Evolutionary conservation across 2,329 filamentous ascomycete species (phyloP), one percentile per base, ranked within the genome.

Genomic region (Talaromyces atroroseus): DNA sequence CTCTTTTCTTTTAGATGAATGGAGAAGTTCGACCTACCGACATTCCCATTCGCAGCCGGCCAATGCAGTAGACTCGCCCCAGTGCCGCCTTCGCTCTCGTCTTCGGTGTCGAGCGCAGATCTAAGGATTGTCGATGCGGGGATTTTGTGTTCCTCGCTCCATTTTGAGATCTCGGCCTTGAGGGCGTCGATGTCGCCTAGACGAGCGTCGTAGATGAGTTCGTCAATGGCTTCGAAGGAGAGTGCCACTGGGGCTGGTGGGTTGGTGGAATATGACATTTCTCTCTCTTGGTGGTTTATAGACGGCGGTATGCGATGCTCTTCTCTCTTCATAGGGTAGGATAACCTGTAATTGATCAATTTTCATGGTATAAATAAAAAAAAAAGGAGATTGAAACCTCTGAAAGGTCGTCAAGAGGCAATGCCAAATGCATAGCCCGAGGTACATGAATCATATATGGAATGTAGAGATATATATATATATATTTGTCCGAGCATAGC

Each of bases 31-130:
- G 12, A 71, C 77, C 65, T 80, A 92, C 90, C 88, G 59, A 83
- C 67, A 68, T 96, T 87, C 1, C 92, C 92, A 69, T 99, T 99
- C 24, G 90, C 94, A 23, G 90, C 86, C 7, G 92, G 90, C 83
- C 95, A 96, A 74, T 99, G 94, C 67, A 97, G 73, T 48, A 84
- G 65, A 58, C 73, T 75, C 5, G 69, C 71, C 0, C 74, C 73
- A 2, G 74, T 74, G 8, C 75, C 75, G 6, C 74, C 78, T 53
- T 87, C 88, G 61, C 91, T 95, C 56, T 89, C 88, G 61, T 86
- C 89, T 63, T 86, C 82, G 44, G 84, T 80, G 68, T 96, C 91
- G 62, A 85, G 83, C 23, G 88, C 88, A 14, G 83, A 82, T 50
- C 80, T 72, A 48, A 96, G 72, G 58, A 96, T 80, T 56, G 86